A percentile compares a stretch with the other conserved stretches of the same genome.
These are phyloP conservation scores for Didymella arachidicola DNA, from an alignment of 2,329 filamentous ascomycete genomes.

Conservation along the genomic window DNA sequence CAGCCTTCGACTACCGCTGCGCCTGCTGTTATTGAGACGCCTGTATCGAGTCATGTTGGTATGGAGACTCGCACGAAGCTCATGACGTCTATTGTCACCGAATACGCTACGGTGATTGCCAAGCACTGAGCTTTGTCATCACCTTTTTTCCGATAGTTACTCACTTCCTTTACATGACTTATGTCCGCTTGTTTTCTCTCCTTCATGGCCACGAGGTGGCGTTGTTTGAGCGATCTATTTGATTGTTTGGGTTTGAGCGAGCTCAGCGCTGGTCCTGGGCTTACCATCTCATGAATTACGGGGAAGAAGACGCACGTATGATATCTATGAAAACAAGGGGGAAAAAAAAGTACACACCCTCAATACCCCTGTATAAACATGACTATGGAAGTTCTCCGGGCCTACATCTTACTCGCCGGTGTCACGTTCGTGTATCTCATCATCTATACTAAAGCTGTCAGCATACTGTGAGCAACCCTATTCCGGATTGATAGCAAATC, in stretches of 20 bases:
- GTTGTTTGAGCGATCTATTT: neutral
- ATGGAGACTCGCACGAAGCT: slow-evolving; percentile 23
- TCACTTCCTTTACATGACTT: neutral
- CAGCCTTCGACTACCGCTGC: slow-evolving; percentile 63
- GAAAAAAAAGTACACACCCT: neutral
- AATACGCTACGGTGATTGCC: slow-evolving; percentile 28
- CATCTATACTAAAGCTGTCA: no score
- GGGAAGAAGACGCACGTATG: neutral
- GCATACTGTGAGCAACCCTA: no score
- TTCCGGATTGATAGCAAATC: no score
- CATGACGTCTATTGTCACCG: slow-evolving; percentile 27
- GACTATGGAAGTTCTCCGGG: no score
- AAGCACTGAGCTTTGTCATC: neutral
- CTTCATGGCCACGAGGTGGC: neutral
- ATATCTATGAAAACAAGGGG: neutral
- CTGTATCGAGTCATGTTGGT: slow-evolving; percentile 8
- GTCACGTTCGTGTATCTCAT: neutral
- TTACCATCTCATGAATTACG: neutral
- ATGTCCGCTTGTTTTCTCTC: neutral
- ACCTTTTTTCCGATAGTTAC: neutral
- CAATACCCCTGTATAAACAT: neutral
- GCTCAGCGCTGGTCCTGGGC: slow-evolving; percentile 11
- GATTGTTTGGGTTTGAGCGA: neutral
- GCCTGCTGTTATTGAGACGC: slow-evolving; percentile 38
- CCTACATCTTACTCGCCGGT: neutral